phyloP scores from a whole-genome alignment of 768 basidiomycete genomes.

The Boletus speciosus region DNA sequence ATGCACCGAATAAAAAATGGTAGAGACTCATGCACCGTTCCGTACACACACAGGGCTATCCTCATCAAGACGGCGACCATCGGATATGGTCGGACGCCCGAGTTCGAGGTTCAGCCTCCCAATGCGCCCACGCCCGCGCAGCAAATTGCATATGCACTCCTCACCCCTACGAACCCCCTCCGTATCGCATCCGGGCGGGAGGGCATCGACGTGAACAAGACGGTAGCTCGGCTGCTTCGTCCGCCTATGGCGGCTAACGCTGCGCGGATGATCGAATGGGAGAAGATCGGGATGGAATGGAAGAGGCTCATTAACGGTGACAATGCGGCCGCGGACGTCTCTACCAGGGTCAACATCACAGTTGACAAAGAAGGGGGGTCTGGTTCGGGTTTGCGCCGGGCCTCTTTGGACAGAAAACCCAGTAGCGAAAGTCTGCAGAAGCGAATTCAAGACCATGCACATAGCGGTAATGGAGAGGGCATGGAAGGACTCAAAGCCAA shows the following conservation, averaged over 20 bases:
- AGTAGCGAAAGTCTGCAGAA: background rate
- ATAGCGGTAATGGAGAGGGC: background rate
- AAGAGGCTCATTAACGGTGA: constrained; percentile 8
- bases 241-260: constrained; percentile 4
- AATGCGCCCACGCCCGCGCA: constrained; percentile 39
- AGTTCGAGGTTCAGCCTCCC: constrained; percentile 43
- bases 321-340: background rate
- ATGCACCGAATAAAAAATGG: background rate
- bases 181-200: constrained; percentile 27
- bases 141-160: constrained; percentile 44
- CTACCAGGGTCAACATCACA: background rate
- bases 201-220: constrained; percentile 20
- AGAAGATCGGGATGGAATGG: constrained; percentile 21
- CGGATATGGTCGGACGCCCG: constrained; percentile 46
- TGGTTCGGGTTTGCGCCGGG: background rate
- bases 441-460: background rate
- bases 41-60: constrained; percentile 39
- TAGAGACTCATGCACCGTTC: background rate
- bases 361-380: background rate
- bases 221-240: constrained; percentile 16
- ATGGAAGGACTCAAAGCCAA: background rate
- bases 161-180: constrained; percentile 22
- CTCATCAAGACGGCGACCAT: constrained; percentile 47
- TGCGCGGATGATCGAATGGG: constrained; percentile 17
- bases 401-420: background rate